A percentile compares a stretch with the other conserved stretches of the same genome.
These are phyloP conservation scores for Mediolabrus comicus DNA, from an alignment of 108 stramenopile genomes.

Conservation along the genomic window DNA sequence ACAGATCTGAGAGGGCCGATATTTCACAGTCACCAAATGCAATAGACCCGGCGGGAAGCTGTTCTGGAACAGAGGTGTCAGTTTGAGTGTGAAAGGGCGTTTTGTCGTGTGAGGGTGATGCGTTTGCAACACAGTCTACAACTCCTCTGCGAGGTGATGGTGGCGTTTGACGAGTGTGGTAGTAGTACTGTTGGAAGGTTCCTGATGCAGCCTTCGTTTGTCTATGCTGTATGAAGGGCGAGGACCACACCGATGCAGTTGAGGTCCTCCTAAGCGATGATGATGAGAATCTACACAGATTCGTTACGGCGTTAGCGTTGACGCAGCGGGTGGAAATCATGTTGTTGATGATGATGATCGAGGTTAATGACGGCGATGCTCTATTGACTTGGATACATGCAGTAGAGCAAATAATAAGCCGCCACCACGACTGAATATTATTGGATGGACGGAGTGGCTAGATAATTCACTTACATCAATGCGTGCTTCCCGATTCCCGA, in stretches of 20 bases:
- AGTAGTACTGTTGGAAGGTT: neutral
- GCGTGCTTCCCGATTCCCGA: no score
- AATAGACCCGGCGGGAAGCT: conserved; percentile 40
- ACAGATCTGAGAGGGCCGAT: conserved; percentile 67
- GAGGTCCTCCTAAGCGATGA: neutral
- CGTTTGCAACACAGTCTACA: neutral
- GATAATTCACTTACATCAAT: no score
- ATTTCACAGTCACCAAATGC: conserved; percentile 70
- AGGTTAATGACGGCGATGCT: no score
- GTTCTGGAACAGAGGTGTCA: neutral
- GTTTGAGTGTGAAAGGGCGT: neutral
- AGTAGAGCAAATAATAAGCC: no score
- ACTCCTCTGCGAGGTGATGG: neutral
- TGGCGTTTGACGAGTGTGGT: neutral
- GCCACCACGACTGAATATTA: no score
- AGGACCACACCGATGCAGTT: neutral
- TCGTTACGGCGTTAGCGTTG: no score
- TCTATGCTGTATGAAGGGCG: neutral
- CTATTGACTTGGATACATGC: no score
- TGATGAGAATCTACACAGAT: neutral
- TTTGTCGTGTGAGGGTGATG: neutral
- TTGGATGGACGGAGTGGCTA: no score
- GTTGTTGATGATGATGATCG: neutral
- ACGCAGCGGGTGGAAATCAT: neutral
- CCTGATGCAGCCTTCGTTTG: neutral